Conservation (phyloP, 192 early-diverging fungal genomes). For the Funneliformis mosseae region DNA sequence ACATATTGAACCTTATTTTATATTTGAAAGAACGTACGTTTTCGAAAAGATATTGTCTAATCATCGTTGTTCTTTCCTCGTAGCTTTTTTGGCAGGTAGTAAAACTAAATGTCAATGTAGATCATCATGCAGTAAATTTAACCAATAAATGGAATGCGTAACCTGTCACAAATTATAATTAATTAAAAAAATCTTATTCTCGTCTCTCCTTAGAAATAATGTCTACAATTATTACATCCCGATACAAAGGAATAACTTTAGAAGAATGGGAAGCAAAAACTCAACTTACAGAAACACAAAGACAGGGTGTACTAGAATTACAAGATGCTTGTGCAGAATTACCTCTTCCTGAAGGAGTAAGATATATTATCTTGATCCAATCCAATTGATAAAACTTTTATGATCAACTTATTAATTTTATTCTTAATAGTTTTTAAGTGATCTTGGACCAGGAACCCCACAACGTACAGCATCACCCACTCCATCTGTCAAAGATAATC, state of each 20-base stretch:
- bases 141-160: no score
- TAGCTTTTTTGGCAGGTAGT: no score
- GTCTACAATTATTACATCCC: neutral
- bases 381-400: neutral
- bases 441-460: constrained; percentile 20
- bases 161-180: no score
- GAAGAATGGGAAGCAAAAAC: constrained; percentile 65
- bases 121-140: no score
- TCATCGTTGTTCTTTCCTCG: no score
- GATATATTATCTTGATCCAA: neutral
- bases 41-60: no score
- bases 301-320: constrained; percentile 55
- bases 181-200: no score
- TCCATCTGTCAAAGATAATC: constrained; percentile 22
- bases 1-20: no score
- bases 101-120: no score
- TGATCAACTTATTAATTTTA: neutral
- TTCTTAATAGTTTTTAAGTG: constrained; percentile 20
- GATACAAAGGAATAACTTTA: constrained; percentile 41
- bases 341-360: constrained; percentile 57
- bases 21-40: no score
- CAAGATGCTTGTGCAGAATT: constrained; percentile 62
- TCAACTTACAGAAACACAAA: constrained; percentile 51
- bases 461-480: constrained; percentile 21
- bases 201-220: neutral